Evolutionary conservation across 2,329 filamentous ascomycete genomes (phyloP).

Genomic region (Arthrinium puccinioides): DNA sequence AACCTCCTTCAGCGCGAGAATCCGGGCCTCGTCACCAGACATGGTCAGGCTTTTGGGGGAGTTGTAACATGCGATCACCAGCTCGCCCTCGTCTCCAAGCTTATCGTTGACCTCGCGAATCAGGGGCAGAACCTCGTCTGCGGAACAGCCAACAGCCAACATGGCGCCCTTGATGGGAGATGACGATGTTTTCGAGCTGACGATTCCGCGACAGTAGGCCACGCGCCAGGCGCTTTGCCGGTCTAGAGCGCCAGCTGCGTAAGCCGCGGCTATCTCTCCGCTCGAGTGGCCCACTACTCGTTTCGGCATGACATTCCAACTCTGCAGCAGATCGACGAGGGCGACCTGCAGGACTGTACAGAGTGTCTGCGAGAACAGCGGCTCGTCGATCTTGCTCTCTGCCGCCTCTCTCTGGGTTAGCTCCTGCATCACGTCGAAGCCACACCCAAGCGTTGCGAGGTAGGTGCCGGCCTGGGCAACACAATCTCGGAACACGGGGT

Average conservation of each 20-base stretch:
- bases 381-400: slow-evolving; percentile 18
- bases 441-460: slow-evolving; percentile 13
- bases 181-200: slow-evolving; percentile 16
- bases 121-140: background rate
- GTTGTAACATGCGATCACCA: slow-evolving; percentile 21
- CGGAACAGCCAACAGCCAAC: slow-evolving; percentile 16
- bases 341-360: slow-evolving; percentile 29
- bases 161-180: slow-evolving; percentile 13
- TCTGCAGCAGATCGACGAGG: slow-evolving; percentile 20
- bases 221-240: slow-evolving; percentile 21
- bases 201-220: slow-evolving; percentile 19
- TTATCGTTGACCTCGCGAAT: background rate
- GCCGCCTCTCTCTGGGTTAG: slow-evolving; percentile 13
- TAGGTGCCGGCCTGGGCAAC: slow-evolving; percentile 20
- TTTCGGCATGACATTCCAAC: slow-evolving; percentile 21
- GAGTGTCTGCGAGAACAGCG: slow-evolving; percentile 23
- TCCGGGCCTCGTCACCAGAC: slow-evolving; percentile 18
- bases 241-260: slow-evolving; percentile 26
- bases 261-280: slow-evolving; percentile 31
- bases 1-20: slow-evolving; percentile 18
- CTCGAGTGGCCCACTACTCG: slow-evolving; percentile 34
- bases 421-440: slow-evolving; percentile 12
- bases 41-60: slow-evolving; percentile 20
- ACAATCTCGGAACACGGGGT: slow-evolving; percentile 15
- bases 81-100: slow-evolving; percentile 17